Evolutionary conservation across 1,139 yeast species (phyloP).

Genomic region (Saccharomyces uvarum): DNA sequence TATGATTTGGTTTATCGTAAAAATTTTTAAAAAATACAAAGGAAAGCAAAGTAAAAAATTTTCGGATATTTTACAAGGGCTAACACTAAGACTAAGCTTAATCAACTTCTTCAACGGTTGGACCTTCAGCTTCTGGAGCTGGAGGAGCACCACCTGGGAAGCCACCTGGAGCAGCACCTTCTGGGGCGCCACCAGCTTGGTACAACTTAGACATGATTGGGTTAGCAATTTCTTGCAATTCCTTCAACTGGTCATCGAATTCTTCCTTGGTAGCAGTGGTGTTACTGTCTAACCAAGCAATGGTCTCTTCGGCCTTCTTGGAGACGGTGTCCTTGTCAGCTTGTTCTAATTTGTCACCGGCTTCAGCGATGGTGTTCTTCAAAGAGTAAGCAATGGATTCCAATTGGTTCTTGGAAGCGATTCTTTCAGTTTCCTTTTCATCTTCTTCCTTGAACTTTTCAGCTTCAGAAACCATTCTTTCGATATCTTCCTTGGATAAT

Average conservation of each 20-base stretch:
- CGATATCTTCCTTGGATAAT: conserved; percentile 88
- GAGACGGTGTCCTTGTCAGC: conserved; percentile 72
- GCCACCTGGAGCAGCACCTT: conserved; percentile 60
- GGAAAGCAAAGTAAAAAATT: not conserved
- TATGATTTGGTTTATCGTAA: conserved; percentile 1
- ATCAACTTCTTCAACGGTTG: conserved; percentile 93
- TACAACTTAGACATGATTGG: conserved; percentile 91
- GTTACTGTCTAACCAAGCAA: conserved; percentile 82
- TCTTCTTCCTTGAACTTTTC: conserved; percentile 81
- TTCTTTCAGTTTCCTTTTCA: conserved; percentile 73
- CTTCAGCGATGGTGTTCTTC: conserved; percentile 76
- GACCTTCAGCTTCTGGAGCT: conserved; percentile 69
- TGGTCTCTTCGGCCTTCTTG: conserved; percentile 78
- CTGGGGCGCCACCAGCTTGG: conserved; percentile 66
- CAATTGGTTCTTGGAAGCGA: conserved; percentile 78
- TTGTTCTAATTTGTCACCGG: conserved; percentile 73
- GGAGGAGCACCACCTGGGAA: conserved; percentile 64
- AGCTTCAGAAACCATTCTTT: conserved; percentile 90
- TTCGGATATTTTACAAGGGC: not conserved
- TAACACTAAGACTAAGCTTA: conserved; percentile 34
- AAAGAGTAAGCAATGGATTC: conserved; percentile 88
- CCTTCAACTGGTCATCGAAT: conserved; percentile 84
- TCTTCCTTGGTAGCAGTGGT: conserved; percentile 84
- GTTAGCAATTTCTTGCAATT: conserved; percentile 86
- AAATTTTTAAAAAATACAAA: not conserved